Evolutionary conservation across 495 filamentous ascomycete genomes (phyloP).

Genomic region (Podospora pseudocomata): DNA sequence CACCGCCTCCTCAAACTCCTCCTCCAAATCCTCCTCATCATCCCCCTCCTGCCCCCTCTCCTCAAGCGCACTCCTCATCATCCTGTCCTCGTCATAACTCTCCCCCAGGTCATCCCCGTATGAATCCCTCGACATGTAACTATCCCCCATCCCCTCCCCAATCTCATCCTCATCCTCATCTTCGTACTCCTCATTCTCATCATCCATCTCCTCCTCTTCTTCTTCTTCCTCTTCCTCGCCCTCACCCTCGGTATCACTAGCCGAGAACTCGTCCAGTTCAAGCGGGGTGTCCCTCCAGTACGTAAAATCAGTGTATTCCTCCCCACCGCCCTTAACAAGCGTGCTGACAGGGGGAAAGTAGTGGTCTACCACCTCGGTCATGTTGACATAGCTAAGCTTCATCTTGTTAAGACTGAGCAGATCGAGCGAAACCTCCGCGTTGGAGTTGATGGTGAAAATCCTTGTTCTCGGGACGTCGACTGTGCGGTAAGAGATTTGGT

Average conservation of each 20-base stretch:
- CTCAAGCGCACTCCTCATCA: constrained; percentile 27
- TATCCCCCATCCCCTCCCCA: constrained; percentile 50
- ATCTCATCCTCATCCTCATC: constrained; percentile 38
- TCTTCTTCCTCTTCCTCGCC: constrained; percentile 51
- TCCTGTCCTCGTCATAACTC: constrained; percentile 38
- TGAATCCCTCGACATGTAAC: constrained; percentile 56
- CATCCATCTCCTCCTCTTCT: constrained; percentile 35
- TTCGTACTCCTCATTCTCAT: constrained; percentile 42
- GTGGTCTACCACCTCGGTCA: constrained; percentile 93
- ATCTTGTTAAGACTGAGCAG: constrained; percentile 88
- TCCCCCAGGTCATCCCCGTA: constrained; percentile 44
- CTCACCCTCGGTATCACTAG: constrained; percentile 63
- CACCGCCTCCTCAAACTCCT: constrained; percentile 34
- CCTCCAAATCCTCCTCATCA: constrained; percentile 38
- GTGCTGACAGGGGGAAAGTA: constrained; percentile 86
- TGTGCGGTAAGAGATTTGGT: constrained; percentile 91
- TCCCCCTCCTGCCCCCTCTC: constrained; percentile 35
- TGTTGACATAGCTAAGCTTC: constrained; percentile 94
- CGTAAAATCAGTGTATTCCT: constrained; percentile 84
- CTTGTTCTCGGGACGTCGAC: constrained; percentile 90
- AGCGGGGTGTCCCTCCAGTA: constrained; percentile 78
- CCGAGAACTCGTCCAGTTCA: constrained; percentile 74
- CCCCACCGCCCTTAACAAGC: constrained; percentile 71
- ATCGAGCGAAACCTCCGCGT: constrained; percentile 93
- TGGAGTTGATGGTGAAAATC: constrained; percentile 99